Base-by-base conservation (phyloP, 2,329 filamentous ascomycete species). In the Talaromyces sp. region DNA sequence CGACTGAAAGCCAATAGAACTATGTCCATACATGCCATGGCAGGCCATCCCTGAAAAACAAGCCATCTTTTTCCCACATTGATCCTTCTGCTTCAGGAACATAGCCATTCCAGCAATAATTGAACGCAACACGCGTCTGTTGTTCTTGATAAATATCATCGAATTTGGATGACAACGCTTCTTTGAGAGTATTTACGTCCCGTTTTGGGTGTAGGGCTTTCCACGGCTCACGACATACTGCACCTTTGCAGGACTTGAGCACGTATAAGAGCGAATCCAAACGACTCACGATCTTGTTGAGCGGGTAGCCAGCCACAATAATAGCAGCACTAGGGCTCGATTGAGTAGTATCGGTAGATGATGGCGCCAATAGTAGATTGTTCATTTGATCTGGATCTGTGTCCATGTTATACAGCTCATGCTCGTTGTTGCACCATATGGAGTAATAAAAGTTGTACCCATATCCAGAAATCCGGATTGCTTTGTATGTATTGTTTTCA, bases 341-440 rank as follows among this genome's bases (percentile, higher is more conserved):
- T 35, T 35, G 17, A 14, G 32, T 35, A 7, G 32, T 35, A 17
- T 35, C 32, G 5, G 12, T 52, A 12, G 12, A 27, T n/a, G 51
- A 53, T 32, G 29, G 51, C 8, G 3, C 27, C 17, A n/a, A 21
- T 14, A 52, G 26, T 31, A 53, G 51, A 35, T 53, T 53, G 27
- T 53, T 32, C 51, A 53, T 53, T 31, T 53, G 51, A 7, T 14
- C 51, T 19, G 51, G 51, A 24, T 53, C 51, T 19, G 10, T 19
- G 27, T 31, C 51, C 51, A 88, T 66, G 63, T 89, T 80, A 68
- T 89, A 90, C 2, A 88, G 78, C 69, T 90, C 86, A 59, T 84
- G 82, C 66, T 88, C 86, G 56, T 85, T 85, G 14, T 75, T 87
- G 67, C 88, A 90, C 86, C 87, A 90, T 0, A 88, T 84, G 0